phyloP scores from a whole-genome alignment of 805 yeast genomes.

The Candida broadrunensis region DNA sequence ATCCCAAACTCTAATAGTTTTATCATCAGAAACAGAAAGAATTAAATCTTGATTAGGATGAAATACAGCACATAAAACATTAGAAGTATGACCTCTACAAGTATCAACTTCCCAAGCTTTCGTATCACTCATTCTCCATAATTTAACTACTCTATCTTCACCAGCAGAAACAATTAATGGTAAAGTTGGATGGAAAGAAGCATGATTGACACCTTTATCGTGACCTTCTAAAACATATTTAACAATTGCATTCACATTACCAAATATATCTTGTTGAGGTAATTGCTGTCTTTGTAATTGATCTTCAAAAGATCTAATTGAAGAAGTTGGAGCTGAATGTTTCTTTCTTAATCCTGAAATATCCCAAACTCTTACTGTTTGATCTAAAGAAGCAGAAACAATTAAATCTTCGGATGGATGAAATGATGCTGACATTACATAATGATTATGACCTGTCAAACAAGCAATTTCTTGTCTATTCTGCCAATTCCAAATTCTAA shows the following conservation, averaged over 20 bases:
- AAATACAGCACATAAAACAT: slow-evolving; percentile 84
- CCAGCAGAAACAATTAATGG: slow-evolving; percentile 94
- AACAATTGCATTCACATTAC: slow-evolving; percentile 89
- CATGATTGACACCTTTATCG: slow-evolving; percentile 98
- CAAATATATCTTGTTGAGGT: slow-evolving; percentile 90
- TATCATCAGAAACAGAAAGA: slow-evolving; percentile 92
- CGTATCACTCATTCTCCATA: slow-evolving; percentile 97
- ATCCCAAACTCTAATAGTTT: slow-evolving; percentile 96
- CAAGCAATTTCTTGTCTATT: slow-evolving; percentile 96
- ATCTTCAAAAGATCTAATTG: slow-evolving; percentile 47
- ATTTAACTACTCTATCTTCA: slow-evolving; percentile 91
- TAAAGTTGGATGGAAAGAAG: slow-evolving; percentile 93
- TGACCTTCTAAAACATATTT: slow-evolving; percentile 97
- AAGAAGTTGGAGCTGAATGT: slow-evolving; percentile 74
- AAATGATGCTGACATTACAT: slow-evolving; percentile 97
- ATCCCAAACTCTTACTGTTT: slow-evolving; percentile 99
- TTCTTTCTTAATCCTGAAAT: slow-evolving; percentile 91
- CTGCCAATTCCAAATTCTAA: slow-evolving; percentile 99
- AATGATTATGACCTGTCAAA: slow-evolving; percentile 96
- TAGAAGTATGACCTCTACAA: slow-evolving; percentile 95
- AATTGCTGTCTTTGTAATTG: slow-evolving; percentile 58
- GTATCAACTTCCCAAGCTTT: slow-evolving; percentile 99
- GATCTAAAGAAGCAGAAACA: slow-evolving; percentile 94
- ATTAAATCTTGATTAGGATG: slow-evolving; percentile 93
- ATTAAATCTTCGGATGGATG: slow-evolving; percentile 94